Base-by-base conservation (phyloP, 78 protist species). In the Chrysochromulina parva region DNA sequence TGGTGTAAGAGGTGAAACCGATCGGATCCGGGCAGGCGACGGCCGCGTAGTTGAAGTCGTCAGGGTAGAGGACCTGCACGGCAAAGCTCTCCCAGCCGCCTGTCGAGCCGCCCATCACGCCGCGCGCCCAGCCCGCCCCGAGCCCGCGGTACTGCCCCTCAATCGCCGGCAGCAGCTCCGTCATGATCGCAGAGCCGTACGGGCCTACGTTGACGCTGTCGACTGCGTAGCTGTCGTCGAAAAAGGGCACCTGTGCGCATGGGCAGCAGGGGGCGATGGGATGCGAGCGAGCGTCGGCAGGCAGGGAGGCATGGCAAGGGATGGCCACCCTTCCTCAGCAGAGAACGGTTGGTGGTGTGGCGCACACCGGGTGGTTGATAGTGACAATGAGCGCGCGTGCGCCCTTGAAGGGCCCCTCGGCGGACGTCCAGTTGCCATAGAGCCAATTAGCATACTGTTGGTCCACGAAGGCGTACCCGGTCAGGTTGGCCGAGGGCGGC, bases 21-120 rank as follows among this genome's bases (percentile, higher is more conserved):
- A 84, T 65, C 20, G 88, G 88, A 19, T 84, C 88, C 19, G 88
- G 88, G 58, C 88, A 84, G 13, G 88, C 88, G 65, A 19, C 88
- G 50, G 14, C 52, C 57, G 58, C 88, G 14, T 14, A 47, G 62
- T 84, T 84, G 62, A 84, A 84, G 11, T 13, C 88, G 52, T 6
- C 22, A 1, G 88, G 88, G 20, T 84, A 84, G 50, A 84, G 22
- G 24, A 84, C 87, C 54, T 74, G 88, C 71, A 54, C 65, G 58
- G 88, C 88, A 19, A 84, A n/a, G 22, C 65, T 22, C 88, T 84
- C 88, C 88, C 88, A 84, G 20, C 88, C 88, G 71, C 88, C 88
- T 7, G 88, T 84, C 52, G 66, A 53, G 20, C 88, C 88, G 5
- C 88, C 88, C 16, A 84, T 7, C 57, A 84, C 20, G 24, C 71